phyloP scores from a whole-genome alignment of 2,329 filamentous ascomycete species.

The Domatiomyces globalis region DNA sequence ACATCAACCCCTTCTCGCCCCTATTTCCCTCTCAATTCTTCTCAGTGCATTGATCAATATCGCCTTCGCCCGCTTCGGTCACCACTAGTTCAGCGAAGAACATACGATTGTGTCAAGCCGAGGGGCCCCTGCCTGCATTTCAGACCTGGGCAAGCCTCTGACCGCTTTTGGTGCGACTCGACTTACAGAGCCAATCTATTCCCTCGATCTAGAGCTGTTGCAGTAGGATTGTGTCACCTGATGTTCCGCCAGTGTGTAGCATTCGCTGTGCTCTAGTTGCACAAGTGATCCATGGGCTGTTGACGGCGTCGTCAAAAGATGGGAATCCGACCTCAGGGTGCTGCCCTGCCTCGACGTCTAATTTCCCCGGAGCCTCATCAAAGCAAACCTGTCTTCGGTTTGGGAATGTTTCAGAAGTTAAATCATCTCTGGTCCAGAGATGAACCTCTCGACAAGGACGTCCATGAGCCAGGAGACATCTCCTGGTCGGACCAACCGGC shows the following conservation, averaged over 20 bases:
- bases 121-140: not conserved
- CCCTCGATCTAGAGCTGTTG: not conserved
- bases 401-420: slow-evolving; percentile 34
- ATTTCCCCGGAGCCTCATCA: slow-evolving; percentile 11
- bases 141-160: not conserved
- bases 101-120: not conserved
- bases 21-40: not conserved
- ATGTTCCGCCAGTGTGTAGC: not conserved
- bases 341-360: slow-evolving; percentile 7
- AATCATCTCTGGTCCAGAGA: slow-evolving; percentile 16
- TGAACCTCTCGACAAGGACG: slow-evolving; percentile 2
- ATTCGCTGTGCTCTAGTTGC: not conserved
- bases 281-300: not conserved
- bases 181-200: not conserved
- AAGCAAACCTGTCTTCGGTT: slow-evolving; percentile 19
- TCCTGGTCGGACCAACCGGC: not conserved
- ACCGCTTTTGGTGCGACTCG: not conserved
- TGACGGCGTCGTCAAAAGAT: slow-evolving; percentile 8
- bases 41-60: not conserved
- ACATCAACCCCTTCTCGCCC: not conserved
- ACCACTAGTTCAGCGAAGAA: not conserved
- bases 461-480: not conserved
- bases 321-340: slow-evolving; percentile 15
- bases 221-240: not conserved
- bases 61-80: not conserved